Percentiles rank a stretch among this genome's conserved stretches.
These are phyloP conservation scores for Pleurotus pulmonarius DNA, from an alignment of 768 basidiomycete genomes.

Conservation along the genomic window DNA sequence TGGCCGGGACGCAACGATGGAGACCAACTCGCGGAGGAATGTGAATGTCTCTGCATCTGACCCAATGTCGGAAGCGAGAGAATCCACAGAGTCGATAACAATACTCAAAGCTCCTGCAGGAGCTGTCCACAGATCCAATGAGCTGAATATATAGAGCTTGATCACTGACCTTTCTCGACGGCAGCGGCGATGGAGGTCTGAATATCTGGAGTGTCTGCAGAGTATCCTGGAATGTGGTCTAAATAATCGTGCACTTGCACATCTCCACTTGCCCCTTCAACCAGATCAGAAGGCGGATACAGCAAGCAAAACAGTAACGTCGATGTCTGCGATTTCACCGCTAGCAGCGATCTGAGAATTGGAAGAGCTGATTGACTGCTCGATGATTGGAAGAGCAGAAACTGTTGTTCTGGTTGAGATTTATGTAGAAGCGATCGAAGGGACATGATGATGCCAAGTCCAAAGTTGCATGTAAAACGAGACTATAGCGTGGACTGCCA, in stretches of 20 bases:
- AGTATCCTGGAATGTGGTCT: conserved; percentile 50
- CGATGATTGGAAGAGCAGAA: conserved; percentile 9
- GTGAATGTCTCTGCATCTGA: conserved; percentile 51
- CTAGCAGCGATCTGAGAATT: conserved; percentile 45
- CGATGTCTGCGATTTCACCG: conserved; percentile 16
- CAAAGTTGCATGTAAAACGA: background rate
- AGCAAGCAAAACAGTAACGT: conserved; percentile 53
- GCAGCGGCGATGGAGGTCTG: conserved; percentile 34
- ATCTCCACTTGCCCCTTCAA: conserved; percentile 17
- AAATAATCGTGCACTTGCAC: conserved; percentile 48
- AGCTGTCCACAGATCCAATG: conserved; percentile 24
- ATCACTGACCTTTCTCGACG: conserved; percentile 35
- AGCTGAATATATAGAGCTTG: background rate
- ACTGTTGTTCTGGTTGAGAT: conserved; percentile 1
- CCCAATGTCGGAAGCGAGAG: conserved; percentile 53
- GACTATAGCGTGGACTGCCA: conserved; percentile 36
- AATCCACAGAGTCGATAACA: conserved; percentile 72
- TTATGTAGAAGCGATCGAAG: conserved; percentile 6
- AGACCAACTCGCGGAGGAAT: conserved; percentile 46
- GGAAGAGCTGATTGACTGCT: conserved; percentile 31
- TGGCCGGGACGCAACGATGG: conserved; percentile 40
- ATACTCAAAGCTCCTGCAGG: conserved; percentile 51
- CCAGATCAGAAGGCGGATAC: conserved; percentile 45
- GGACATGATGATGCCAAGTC: background rate
- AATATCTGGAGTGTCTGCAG: conserved; percentile 26